Base-by-base conservation (phyloP, 2,329 filamentous ascomycete genomes). In the Colletotrichum ledebouriae region DNA sequence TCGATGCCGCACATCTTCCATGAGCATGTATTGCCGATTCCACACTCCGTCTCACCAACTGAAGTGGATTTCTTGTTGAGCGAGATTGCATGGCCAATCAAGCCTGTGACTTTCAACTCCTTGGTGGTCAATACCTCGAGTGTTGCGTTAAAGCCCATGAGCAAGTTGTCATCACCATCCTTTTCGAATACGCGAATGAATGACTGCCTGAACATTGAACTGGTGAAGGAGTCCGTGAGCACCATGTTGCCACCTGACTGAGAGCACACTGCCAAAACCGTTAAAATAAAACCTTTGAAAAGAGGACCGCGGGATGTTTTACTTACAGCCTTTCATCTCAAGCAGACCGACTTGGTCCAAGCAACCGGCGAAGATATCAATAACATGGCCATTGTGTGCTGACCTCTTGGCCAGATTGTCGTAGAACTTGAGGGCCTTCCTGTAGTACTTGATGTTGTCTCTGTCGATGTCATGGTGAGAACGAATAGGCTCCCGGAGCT, bases 1-100 rank as follows among this genome's bases (percentile, higher is more conserved):
- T 98, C 94, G 73, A 99, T 98, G 73, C 94, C 94, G 76, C 96
- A 98, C 95, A 99, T 98, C 83, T 99, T 99, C 96, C 96, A 99
- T 3, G 94, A 95, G 80, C 95, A 98, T 1, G 96, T 99, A 78
- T 98, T 98, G 72, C 96, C 96, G 74, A 99, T 98, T 76, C 96
- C 96, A 75, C 95, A 98, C 78, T 99, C 96, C 0, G 96, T 98
- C 83, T 99, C 96, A 60, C 96, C 96, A 12, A 99, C 96, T 1
- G 94, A 97, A 9, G 92, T 92, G 0, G 96, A 98, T 78, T 99
- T 99, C 83, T 98, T 99, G 85, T 98, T 98, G 73, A 98, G 85
- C 2, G 95, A 98, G 53, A 99, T 91, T 0, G 95, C 96, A 79
- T 99, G 96, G 10, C 96, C 96, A 74, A 99, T 99, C 42, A 99